These are phyloP conservation scores for Plasmodium gallinaceum DNA, from an alignment of 169 alveolate genomes.

Conservation along the genomic window DNA sequence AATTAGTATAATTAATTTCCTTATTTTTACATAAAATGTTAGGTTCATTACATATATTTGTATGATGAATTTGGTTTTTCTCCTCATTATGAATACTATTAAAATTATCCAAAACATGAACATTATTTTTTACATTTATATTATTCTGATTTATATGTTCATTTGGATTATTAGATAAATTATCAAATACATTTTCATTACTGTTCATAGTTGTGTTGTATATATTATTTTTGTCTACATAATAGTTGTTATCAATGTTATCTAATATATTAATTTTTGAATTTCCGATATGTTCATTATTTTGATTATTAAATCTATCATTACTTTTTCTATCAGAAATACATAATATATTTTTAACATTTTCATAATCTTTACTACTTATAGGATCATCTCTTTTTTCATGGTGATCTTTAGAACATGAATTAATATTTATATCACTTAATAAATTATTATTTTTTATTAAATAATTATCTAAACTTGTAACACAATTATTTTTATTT, in stretches of 20 bases:
- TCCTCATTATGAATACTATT: slow-evolving; percentile 4
- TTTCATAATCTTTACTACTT: slow-evolving; percentile 22
- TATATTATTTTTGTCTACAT: slow-evolving; percentile 5
- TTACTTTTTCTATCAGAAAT: slow-evolving; percentile 26
- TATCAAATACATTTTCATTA: slow-evolving; percentile 13
- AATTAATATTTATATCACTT: not conserved
- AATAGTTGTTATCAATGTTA: slow-evolving; percentile 16
- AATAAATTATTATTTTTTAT: slow-evolving; percentile 15
- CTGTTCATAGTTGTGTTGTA: slow-evolving; percentile 7
- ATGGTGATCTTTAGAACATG: not conserved
- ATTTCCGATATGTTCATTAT: not conserved
- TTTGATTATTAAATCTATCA: slow-evolving; percentile 21
- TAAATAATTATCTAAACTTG: not conserved
- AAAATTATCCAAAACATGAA: slow-evolving; percentile 14
- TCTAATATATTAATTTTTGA: slow-evolving; percentile 16
- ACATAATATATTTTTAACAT: slow-evolving; percentile 33
- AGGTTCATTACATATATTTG: slow-evolving; percentile 9
- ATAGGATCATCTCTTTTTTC: not conserved
- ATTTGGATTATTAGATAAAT: slow-evolving; percentile 13
- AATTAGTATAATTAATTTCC: not conserved
- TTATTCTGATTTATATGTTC: slow-evolving; percentile 6
- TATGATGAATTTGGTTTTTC: not conserved
- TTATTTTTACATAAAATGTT: not conserved
- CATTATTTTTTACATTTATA: slow-evolving; percentile 6
- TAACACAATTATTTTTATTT: slow-evolving; percentile 4